Evolutionary conservation across 768 basidiomycete genomes (phyloP).

Genomic region (Leucogyrophana mollusca): DNA sequence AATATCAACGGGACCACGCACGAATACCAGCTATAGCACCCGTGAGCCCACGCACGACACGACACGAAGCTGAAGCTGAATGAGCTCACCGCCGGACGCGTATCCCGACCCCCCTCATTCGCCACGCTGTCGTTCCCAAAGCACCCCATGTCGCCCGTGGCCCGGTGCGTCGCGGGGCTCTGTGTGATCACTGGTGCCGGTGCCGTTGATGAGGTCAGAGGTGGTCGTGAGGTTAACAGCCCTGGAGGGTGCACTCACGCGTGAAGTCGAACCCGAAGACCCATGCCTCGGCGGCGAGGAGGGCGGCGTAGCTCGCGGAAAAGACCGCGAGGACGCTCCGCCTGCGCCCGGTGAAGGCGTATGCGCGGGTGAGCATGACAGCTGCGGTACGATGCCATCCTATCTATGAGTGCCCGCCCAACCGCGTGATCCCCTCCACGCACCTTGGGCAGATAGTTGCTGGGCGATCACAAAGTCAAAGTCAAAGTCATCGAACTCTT

Average conservation of each 20-base stretch:
- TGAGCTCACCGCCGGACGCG: no score
- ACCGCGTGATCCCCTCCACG: background rate
- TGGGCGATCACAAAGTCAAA: background rate
- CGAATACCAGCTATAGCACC: background rate
- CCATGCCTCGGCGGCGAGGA: constrained; percentile 36
- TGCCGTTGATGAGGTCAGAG: no score
- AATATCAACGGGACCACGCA: background rate
- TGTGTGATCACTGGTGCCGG: constrained; percentile 17
- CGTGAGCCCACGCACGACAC: no score
- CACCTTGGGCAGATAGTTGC: background rate
- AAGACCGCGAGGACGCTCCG: constrained; percentile 28
- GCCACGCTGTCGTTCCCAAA: no score
- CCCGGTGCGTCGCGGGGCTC: constrained; percentile 36
- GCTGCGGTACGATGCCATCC: constrained; percentile 19
- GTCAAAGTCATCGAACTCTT: background rate
- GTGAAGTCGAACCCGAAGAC: constrained; percentile 31
- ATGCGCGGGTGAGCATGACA: constrained; percentile 45
- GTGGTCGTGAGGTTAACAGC: no score
- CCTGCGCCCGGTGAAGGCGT: constrained; percentile 40
- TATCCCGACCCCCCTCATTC: no score
- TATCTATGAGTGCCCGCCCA: background rate
- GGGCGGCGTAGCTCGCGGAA: constrained; percentile 26
- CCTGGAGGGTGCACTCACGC: constrained; percentile 11
- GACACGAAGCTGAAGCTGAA: no score
- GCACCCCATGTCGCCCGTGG: background rate